Evolutionary conservation across 176 grass and related monocot genomes (phyloP).

Genomic region (Oropetium thomaeum): DNA sequence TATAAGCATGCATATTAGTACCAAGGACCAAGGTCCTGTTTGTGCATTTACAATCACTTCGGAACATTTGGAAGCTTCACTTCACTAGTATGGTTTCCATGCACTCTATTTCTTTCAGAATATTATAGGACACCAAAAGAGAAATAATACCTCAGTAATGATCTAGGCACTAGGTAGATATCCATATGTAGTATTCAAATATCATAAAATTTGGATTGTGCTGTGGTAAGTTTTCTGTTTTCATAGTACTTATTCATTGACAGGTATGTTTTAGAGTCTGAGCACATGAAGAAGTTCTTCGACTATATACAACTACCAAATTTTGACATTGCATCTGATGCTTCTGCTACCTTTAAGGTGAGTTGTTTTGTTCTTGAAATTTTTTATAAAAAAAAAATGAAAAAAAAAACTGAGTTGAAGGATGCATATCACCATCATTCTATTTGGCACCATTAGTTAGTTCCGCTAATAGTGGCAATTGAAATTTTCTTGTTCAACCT

Average conservation of each 20-base stretch:
- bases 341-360: slow-evolving; percentile 92
- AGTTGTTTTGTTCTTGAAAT: slow-evolving; percentile 16
- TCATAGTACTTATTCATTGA: slow-evolving; percentile 9
- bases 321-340: slow-evolving; percentile 99
- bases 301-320: slow-evolving; percentile 97
- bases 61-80: background rate
- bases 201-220: slow-evolving; percentile 2
- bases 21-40: background rate
- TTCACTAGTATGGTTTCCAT: background rate
- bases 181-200: background rate
- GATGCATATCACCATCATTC: background rate
- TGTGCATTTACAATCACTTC: background rate
- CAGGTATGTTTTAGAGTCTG: slow-evolving; percentile 96
- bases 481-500: background rate
- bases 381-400: no score
- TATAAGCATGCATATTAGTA: slow-evolving; percentile 14
- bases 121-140: slow-evolving; percentile 3
- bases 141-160: slow-evolving; percentile 2
- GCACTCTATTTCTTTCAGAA: background rate
- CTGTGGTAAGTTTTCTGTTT: background rate
- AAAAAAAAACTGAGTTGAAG: slow-evolving; percentile 1
- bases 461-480: background rate
- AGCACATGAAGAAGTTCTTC: slow-evolving; percentile 98
- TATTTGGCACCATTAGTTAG: background rate
- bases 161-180: background rate